Evolutionary conservation across 2,329 filamentous ascomycete genomes (phyloP).

Genomic region (Clonostachys rosea): DNA sequence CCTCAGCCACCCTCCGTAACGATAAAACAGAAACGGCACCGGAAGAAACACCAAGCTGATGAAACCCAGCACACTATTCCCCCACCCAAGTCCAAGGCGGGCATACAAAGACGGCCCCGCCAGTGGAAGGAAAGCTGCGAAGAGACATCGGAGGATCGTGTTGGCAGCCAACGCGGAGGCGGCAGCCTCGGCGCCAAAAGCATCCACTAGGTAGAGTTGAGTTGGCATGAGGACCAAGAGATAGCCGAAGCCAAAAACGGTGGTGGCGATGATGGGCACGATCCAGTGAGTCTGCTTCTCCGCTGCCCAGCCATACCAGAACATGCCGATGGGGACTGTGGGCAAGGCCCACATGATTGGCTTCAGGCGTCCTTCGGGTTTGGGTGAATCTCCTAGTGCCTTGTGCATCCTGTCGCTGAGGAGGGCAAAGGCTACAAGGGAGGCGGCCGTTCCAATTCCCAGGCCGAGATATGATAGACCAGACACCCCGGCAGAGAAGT

Average conservation of each 20-base stretch:
- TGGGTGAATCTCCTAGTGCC: conserved; percentile 16
- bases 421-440: conserved; percentile 28
- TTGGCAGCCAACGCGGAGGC: conserved; percentile 32
- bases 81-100: conserved; percentile 34
- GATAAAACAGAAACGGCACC: neutral
- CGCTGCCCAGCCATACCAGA: conserved; percentile 44
- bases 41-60: conserved; percentile 26
- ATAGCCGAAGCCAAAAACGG: conserved; percentile 32
- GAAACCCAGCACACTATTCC: conserved; percentile 32
- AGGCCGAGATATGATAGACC: conserved; percentile 44
- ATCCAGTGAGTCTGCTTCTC: conserved; percentile 47
- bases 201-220: conserved; percentile 55
- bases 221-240: conserved; percentile 24
- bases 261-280: conserved; percentile 52
- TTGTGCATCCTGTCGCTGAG: conserved; percentile 15
- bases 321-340: conserved; percentile 41
- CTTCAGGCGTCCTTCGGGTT: conserved; percentile 33
- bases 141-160: conserved; percentile 27
- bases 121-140: conserved; percentile 30
- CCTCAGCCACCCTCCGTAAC: conserved; percentile 25
- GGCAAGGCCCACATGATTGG: conserved; percentile 37
- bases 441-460: conserved; percentile 38
- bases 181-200: conserved; percentile 24
- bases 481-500: conserved; percentile 36
- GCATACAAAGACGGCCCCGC: conserved; percentile 30